These are phyloP conservation scores for Thalassiosira exigua DNA, from an alignment of 352 stramenopile species.

Conservation along the genomic window DNA sequence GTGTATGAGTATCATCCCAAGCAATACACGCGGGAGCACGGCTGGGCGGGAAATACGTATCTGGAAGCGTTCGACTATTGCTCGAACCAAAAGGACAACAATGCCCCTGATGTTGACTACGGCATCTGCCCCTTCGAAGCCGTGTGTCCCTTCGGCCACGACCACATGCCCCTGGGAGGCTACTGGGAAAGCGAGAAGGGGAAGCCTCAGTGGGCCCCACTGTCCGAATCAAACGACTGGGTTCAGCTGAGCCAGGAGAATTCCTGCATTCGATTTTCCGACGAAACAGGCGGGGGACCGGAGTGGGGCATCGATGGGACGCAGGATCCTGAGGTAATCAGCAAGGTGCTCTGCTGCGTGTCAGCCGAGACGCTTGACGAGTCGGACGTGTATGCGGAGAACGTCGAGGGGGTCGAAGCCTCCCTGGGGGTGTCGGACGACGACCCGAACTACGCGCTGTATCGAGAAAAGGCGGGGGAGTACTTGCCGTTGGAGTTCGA, in stretches of 20 bases:
- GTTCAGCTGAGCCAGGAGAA: conserved; percentile 26
- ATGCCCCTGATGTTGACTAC: too few relatives aligned
- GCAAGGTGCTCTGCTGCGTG: too few relatives aligned
- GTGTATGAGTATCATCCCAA: conserved; percentile 5
- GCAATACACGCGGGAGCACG: conserved; percentile 13
- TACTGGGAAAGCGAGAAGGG: conserved; percentile 1
- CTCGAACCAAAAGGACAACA: background rate
- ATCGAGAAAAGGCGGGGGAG: too few relatives aligned
- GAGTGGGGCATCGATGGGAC: too few relatives aligned
- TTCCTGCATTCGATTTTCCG: too few relatives aligned
- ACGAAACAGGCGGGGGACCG: too few relatives aligned
- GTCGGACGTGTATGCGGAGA: too few relatives aligned
- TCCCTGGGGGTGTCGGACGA: background rate
- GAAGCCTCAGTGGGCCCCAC: conserved; percentile 16
- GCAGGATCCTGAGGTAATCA: too few relatives aligned
- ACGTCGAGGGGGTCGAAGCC: too few relatives aligned
- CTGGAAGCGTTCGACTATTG: conserved; percentile 13
- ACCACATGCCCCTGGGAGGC: conserved; percentile 9
- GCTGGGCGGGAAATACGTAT: conserved; percentile 15
- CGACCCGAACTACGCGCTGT: too few relatives aligned
- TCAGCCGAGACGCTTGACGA: too few relatives aligned
- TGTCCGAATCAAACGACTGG: conserved; percentile 23
- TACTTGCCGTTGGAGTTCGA: background rate
- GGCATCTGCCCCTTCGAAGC: conserved; percentile 8
- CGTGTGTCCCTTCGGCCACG: conserved; percentile 3